Evolutionary conservation across 768 basidiomycete genomes (phyloP).

Genomic region (Russula sp.): DNA sequence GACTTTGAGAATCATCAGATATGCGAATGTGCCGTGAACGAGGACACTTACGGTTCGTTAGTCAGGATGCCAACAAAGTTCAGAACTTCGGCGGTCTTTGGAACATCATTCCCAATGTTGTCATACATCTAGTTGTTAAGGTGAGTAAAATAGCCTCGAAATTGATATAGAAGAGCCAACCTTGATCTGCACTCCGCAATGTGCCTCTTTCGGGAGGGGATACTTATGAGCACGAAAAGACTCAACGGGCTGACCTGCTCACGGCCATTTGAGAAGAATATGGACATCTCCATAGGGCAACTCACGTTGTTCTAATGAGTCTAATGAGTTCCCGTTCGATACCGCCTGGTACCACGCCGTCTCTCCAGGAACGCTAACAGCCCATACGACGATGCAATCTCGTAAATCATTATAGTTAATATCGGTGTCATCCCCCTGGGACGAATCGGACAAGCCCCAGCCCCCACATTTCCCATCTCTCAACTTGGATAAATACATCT

Average conservation of each 20-base stretch:
- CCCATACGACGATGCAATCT: slow-evolving; percentile 64
- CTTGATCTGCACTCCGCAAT: slow-evolving; percentile 71
- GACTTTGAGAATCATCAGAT: slow-evolving; percentile 24
- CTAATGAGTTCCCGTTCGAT: slow-evolving; percentile 23
- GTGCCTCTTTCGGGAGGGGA: slow-evolving; percentile 44
- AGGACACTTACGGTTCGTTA: slow-evolving; percentile 48
- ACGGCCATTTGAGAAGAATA: background rate
- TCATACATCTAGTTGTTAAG: slow-evolving; percentile 50
- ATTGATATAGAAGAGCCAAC: slow-evolving; percentile 28
- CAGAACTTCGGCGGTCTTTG: slow-evolving; percentile 55
- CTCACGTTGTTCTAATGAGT: slow-evolving; percentile 22
- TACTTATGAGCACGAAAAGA: slow-evolving; percentile 50
- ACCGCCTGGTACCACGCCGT: slow-evolving; percentile 45
- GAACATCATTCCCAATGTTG: slow-evolving; percentile 31
- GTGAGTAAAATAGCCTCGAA: slow-evolving; percentile 1
- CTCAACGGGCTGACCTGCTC: background rate
- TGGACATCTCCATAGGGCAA: background rate
- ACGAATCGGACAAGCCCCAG: slow-evolving; percentile 54
- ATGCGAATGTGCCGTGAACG: background rate
- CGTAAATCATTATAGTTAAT: slow-evolving; percentile 46
- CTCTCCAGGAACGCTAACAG: slow-evolving; percentile 65
- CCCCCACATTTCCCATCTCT: slow-evolving; percentile 48
- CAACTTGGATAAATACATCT: slow-evolving; percentile 57
- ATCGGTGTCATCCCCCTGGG: slow-evolving; percentile 26
- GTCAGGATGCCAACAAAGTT: slow-evolving; percentile 72